Evolutionary conservation across 2,329 filamentous ascomycete species (phyloP).

Genomic region (Cordyceps javanica): DNA sequence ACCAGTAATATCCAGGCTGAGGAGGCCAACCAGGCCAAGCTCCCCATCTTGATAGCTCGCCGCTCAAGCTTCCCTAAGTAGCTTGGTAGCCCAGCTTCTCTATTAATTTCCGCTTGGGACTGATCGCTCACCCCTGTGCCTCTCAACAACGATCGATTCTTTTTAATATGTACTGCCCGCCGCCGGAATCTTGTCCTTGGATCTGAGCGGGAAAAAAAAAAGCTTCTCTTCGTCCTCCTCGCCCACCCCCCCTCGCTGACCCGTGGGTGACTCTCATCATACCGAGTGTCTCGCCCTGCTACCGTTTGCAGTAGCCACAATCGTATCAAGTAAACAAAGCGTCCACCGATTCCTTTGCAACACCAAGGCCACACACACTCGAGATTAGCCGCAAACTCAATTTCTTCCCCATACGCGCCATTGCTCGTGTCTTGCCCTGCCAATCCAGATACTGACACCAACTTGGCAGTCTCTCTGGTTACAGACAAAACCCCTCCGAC

Average conservation of each 20-base stretch:
- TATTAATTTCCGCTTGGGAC: slow-evolving; percentile 6
- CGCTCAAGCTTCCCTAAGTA: not conserved
- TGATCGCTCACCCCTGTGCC: not conserved
- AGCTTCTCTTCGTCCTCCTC: not conserved
- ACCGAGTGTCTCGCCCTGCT: slow-evolving; percentile 5
- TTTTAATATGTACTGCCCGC: not conserved
- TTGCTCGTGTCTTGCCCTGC: slow-evolving; percentile 4
- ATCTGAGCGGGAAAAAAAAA: too few species aligned
- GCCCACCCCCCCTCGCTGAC: not conserved
- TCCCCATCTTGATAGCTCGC: not conserved
- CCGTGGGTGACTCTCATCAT: not conserved
- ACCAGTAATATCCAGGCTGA: too few species aligned
- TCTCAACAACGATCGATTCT: slow-evolving; percentile 3
- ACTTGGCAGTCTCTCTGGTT: not conserved
- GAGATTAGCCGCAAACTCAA: slow-evolving; percentile 12
- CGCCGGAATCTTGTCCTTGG: not conserved
- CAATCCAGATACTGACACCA: not conserved
- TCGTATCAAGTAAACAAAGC: not conserved
- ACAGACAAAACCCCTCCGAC: slow-evolving; percentile 5
- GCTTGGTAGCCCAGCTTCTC: not conserved
- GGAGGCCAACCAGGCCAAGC: too few species aligned
- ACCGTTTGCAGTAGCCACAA: slow-evolving; percentile 1
- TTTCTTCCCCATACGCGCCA: slow-evolving; percentile 6
- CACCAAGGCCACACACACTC: not conserved
- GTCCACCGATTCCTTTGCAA: not conserved